These are phyloP conservation scores for Lasiodiplodia theobromae DNA, from an alignment of 2,329 filamentous ascomycete genomes.

Conservation along the genomic window DNA sequence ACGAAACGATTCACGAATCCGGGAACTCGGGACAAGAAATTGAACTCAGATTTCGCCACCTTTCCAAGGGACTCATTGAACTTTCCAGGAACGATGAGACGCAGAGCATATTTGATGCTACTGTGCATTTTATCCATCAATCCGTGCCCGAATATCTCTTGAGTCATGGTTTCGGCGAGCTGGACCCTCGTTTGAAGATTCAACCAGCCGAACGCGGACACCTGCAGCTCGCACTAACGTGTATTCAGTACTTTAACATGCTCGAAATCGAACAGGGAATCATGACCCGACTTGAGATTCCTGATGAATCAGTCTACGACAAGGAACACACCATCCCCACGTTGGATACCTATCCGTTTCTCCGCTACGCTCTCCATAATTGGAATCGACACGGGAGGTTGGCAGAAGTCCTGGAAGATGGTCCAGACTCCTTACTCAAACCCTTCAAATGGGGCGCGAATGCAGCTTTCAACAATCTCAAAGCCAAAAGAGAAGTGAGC, in stretches of 20 bases:
- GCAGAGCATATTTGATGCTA: background rate
- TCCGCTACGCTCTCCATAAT: background rate
- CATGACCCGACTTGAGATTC: too few species aligned
- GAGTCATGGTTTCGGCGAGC: background rate
- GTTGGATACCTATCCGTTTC: background rate
- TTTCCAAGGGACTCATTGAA: background rate
- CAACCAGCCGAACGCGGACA: background rate
- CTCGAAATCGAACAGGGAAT: background rate
- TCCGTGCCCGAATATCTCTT: background rate
- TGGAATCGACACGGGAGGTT: background rate
- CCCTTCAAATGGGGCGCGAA: background rate
- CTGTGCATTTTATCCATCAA: background rate
- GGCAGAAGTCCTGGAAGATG: background rate
- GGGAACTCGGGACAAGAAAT: background rate
- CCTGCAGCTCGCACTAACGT: background rate
- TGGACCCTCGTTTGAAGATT: background rate
- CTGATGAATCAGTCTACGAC: background rate
- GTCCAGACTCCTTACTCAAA: background rate
- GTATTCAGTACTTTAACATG: background rate
- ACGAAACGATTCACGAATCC: background rate
- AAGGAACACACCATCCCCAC: background rate
- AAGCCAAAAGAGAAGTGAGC: rapidly evolving
- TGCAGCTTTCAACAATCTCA: too few species aligned
- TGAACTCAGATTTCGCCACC: background rate
- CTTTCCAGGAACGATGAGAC: background rate